Percentiles rank a stretch among this genome's conserved stretches.
Conservation (phyloP, 768 basidiomycete genomes). For the Kwoniella botswanensis region DNA sequence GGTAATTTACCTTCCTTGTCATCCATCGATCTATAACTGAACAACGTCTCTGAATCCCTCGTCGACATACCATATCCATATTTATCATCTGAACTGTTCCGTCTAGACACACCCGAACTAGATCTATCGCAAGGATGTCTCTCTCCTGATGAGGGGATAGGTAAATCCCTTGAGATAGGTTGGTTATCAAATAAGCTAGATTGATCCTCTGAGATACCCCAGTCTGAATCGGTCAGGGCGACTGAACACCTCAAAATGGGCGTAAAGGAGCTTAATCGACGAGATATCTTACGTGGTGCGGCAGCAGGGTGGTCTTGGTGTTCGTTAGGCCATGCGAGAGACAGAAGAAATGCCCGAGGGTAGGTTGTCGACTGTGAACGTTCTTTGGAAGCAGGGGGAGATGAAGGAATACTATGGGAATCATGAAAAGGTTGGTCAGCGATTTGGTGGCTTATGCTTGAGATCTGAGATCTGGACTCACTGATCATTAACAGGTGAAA, state of each 20-base stretch:
- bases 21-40: background rate
- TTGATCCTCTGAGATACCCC: conserved; percentile 7
- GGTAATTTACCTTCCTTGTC: background rate
- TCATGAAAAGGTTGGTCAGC: no score
- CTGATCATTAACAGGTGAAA: background rate
- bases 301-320: background rate
- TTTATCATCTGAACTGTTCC: background rate
- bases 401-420: no score
- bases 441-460: no score
- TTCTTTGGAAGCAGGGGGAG: background rate
- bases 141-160: conserved; percentile 4
- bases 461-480: background rate
- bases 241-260: conserved; percentile 18
- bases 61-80: background rate
- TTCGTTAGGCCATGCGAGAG: background rate
- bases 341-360: conserved; percentile 12
- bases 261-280: conserved; percentile 24
- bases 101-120: no score
- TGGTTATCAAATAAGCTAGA: conserved; percentile 18
- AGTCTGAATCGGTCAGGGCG: conserved; percentile 7
- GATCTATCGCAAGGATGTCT: conserved; percentile 18
- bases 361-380: conserved; percentile 3
- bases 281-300: background rate
- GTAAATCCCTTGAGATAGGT: conserved; percentile 19
- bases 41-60: conserved; percentile 5